Evolutionary conservation across 441 rosid species (phyloP), one percentile per base, ranked within the genome.

Genomic region (Euphorbia celastroides): DNA sequence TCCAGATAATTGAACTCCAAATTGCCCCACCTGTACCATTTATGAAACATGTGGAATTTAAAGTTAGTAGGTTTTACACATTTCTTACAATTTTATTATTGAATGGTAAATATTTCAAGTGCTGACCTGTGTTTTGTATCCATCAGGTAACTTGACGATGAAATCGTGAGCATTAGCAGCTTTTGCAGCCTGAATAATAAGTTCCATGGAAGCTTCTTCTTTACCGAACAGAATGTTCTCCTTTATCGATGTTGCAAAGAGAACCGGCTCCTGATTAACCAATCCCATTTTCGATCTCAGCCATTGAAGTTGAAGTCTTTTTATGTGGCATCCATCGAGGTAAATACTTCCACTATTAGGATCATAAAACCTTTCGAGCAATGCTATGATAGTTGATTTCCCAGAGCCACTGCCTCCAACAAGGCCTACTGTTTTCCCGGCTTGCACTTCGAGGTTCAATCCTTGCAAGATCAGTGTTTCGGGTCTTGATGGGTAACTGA

Each of bases 331-430:
- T 7, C 87, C 85, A 68, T 86, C 89, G 46, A 84, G 67, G 60
- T 77, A 64, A 66, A 86, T 65, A 48, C 77, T 76, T 62, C 87
- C 87, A 56, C 79, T 74, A 5, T 38, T 26, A 0, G 87, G 87
- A 62, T 84, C 89, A 55, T 86, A 86, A 20, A 82, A 86, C 70
- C 92, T 81, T 72, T 84, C 82, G 23, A 84, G 82, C 81, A 84
- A 73, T 32, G 85, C 73, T 70, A 86, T 77, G 65, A 70, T 50
- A 22, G 88, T 81, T 19, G 90, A 85, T 72, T 85, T 85, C 5
- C 90, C 87, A 1, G 90, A 85, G 48, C 90, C 90, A 46, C 86
- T 85, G 25, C 90, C 83, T 60, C 90, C 90, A 26, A 81, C 81
- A 51, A 86, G 82, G 46, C 87, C 89, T 23, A 80, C 81, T 7